These are phyloP conservation scores for Stachybotrys chlorohalonatus DNA, from an alignment of 2,329 filamentous ascomycete genomes.

Conservation along the genomic window DNA sequence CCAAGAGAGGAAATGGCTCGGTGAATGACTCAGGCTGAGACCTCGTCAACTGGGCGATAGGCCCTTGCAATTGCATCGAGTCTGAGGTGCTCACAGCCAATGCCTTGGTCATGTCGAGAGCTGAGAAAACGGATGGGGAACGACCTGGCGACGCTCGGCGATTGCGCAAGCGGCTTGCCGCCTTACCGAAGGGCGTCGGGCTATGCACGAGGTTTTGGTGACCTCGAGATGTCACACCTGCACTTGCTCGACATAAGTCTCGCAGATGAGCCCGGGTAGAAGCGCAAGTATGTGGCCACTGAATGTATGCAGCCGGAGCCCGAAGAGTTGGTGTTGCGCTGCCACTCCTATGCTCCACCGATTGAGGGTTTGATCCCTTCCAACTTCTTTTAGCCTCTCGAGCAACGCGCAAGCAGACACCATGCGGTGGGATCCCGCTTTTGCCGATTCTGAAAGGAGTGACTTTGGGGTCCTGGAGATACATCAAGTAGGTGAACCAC, in stretches of 20 bases:
- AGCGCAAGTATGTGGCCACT: slow-evolving; percentile 56
- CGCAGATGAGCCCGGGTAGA: slow-evolving; percentile 54
- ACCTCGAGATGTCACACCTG: slow-evolving; percentile 32
- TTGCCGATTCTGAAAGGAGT: slow-evolving; percentile 57
- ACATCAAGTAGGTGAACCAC: slow-evolving; percentile 56
- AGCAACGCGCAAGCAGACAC: slow-evolving; percentile 56
- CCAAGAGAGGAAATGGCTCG: slow-evolving; percentile 12
- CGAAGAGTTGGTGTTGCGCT: slow-evolving; percentile 47
- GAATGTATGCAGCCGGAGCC: slow-evolving; percentile 36
- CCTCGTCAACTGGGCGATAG: slow-evolving; percentile 49
- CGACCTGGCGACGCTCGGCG: slow-evolving; percentile 37
- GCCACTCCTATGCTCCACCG: slow-evolving; percentile 32
- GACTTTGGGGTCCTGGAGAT: slow-evolving; percentile 57
- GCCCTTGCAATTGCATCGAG: slow-evolving; percentile 54
- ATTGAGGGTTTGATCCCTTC: slow-evolving; percentile 46
- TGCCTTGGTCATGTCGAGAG: slow-evolving; percentile 54
- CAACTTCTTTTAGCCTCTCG: slow-evolving; percentile 57
- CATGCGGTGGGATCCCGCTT: slow-evolving; percentile 54
- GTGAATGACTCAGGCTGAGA: slow-evolving; percentile 19
- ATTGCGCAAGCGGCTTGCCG: slow-evolving; percentile 39
- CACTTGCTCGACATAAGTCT: slow-evolving; percentile 51
- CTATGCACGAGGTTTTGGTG: slow-evolving; percentile 41
- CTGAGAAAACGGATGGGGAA: slow-evolving; percentile 43
- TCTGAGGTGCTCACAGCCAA: slow-evolving; percentile 54
- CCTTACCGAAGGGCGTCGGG: slow-evolving; percentile 46